Percentiles rank a stretch among this genome's conserved stretches.
These are phyloP conservation scores for Artemisia tridentata DNA, from an alignment of 129 eudicot species.

Conservation along the genomic window DNA sequence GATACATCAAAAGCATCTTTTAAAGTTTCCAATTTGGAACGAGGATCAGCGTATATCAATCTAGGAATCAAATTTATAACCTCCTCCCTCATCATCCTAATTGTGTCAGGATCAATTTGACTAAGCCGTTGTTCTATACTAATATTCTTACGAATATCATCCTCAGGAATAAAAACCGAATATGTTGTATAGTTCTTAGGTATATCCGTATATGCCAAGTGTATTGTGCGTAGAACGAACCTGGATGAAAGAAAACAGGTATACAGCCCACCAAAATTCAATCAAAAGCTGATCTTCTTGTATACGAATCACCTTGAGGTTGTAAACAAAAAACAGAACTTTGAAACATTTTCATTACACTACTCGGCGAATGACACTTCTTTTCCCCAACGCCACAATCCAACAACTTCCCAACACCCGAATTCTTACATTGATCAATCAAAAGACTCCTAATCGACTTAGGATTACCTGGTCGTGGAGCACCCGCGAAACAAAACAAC, in stretches of 20 bases:
- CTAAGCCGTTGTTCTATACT: constrained; percentile 59
- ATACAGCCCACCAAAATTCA: constrained; percentile 94
- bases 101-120: constrained; percentile 48
- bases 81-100: constrained; percentile 66
- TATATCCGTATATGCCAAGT: constrained; percentile 95
- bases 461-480: too few species aligned
- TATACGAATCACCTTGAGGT: constrained; percentile 87
- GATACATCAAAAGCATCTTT: constrained; percentile 87
- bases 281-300: constrained; percentile 90
- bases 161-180: constrained; percentile 82
- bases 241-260: constrained; percentile 89
- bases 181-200: constrained; percentile 59
- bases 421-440: too few species aligned
- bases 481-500: too few species aligned
- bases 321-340: constrained; percentile 83
- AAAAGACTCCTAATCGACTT: too few species aligned
- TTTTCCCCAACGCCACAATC: too few species aligned
- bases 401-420: too few species aligned
- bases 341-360: constrained; percentile 44
- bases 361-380: too few species aligned
- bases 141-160: constrained; percentile 52
- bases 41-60: constrained; percentile 84
- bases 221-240: constrained; percentile 84
- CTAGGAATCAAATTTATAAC: constrained; percentile 72
- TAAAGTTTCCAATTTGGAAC: constrained; percentile 69